phyloP scores from a whole-genome alignment of 202 grass and related monocot species.

The Miscanthus sacchariflorus region DNA sequence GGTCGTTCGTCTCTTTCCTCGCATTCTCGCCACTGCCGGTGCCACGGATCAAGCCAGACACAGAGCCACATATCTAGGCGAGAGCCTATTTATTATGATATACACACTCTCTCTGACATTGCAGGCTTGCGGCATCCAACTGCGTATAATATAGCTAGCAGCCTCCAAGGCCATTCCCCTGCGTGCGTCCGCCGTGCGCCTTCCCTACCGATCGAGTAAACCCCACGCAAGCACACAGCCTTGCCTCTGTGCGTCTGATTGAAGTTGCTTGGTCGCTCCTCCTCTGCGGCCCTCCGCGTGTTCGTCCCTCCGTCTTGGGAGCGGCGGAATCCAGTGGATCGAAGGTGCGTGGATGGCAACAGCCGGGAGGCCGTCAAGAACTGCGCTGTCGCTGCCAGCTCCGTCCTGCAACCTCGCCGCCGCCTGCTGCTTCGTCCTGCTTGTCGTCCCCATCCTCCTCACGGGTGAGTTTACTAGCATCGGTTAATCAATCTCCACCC shows the following conservation, averaged over 20 bases:
- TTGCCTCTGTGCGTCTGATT: neutral
- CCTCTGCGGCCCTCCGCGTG: neutral
- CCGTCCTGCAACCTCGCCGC: neutral
- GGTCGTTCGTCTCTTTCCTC: slow-evolving; percentile 18
- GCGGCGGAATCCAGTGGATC: neutral
- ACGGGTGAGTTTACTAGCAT: slow-evolving; percentile 14
- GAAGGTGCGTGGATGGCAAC: slow-evolving; percentile 36
- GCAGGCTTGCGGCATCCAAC: neutral
- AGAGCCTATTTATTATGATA: too few species aligned
- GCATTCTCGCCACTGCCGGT: neutral
- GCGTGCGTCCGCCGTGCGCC: neutral
- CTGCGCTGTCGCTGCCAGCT: neutral
- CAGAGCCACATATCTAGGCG: neutral
- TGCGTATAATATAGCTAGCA: slow-evolving; percentile 21
- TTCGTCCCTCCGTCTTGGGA: too few species aligned
- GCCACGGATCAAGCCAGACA: neutral
- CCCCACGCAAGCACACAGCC: neutral
- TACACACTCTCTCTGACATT: neutral
- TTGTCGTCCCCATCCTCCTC: slow-evolving; percentile 27
- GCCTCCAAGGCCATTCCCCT: neutral
- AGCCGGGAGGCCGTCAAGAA: neutral
- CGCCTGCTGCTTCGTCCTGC: neutral
- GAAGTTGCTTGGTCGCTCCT: neutral
- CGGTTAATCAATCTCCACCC: neutral
- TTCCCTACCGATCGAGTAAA: neutral